A percentile compares a stretch with the other conserved stretches of the same genome.
These are phyloP conservation scores for Tylopilus balloui DNA, from an alignment of 768 basidiomycete genomes.

Conservation along the genomic window DNA sequence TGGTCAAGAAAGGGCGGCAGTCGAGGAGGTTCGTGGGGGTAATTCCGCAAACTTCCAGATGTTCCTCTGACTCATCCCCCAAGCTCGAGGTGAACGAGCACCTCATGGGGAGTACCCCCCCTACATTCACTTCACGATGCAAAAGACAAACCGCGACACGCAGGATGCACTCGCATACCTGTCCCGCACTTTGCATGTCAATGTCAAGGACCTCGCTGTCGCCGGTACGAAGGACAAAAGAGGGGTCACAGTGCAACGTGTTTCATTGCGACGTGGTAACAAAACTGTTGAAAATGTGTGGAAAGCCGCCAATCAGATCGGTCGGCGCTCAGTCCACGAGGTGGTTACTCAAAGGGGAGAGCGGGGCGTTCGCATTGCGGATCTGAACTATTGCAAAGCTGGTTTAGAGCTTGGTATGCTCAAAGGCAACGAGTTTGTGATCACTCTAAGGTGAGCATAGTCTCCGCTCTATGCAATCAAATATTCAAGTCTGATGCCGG, in stretches of 20 bases:
- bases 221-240: constrained; percentile 99
- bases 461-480: constrained; percentile 16
- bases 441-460: constrained; percentile 72
- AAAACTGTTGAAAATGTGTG: constrained; percentile 83
- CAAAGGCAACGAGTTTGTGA: constrained; percentile 93
- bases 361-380: constrained; percentile 82
- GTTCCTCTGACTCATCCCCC: not conserved
- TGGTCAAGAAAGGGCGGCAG: constrained; percentile 59
- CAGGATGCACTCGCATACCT: constrained; percentile 88
- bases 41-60: not conserved
- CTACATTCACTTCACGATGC: constrained; percentile 93
- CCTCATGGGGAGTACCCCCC: constrained; percentile 69
- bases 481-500: not conserved
- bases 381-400: constrained; percentile 79
- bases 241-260: constrained; percentile 91
- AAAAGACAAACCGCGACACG: constrained; percentile 97
- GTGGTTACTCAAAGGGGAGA: constrained; percentile 75
- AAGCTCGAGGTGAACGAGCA: constrained; percentile 39
- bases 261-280: constrained; percentile 70
- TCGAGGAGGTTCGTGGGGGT: constrained; percentile 41
- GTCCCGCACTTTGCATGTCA: constrained; percentile 70
- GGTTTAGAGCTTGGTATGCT: constrained; percentile 91
- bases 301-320: constrained; percentile 71
- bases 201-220: constrained; percentile 76
- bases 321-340: constrained; percentile 51